These are phyloP conservation scores for Juncus inflexus DNA, from an alignment of 176 grass and related monocot genomes.

Conservation along the genomic window DNA sequence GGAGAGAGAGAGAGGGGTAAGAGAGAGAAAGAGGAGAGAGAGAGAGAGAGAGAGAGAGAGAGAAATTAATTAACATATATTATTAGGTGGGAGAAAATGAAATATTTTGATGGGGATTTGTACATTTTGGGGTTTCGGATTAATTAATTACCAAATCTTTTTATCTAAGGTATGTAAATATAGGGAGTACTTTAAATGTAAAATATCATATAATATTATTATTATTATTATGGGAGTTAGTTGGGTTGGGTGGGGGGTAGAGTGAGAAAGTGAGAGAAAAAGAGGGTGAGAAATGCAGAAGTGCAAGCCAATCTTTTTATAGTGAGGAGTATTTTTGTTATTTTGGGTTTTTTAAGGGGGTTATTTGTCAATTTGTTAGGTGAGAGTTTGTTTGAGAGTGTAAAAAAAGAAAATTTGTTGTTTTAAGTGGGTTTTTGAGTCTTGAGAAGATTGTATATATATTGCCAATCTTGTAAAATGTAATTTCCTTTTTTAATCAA, in stretches of 20 bases:
- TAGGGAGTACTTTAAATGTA: conserved; percentile 26
- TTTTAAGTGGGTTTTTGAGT: conserved; percentile 24
- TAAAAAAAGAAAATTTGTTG: not conserved
- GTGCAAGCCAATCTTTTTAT: conserved; percentile 30
- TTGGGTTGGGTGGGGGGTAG: not conserved
- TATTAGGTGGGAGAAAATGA: conserved; percentile 13
- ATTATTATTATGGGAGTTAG: conserved; percentile 18
- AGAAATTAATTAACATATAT: conserved; percentile 27
- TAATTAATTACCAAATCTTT: conserved; percentile 25
- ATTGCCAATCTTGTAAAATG: not conserved
- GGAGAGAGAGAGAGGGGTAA: too few relatives aligned
- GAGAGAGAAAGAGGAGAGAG: not conserved
- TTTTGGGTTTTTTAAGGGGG: conserved; percentile 17
- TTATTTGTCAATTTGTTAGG: conserved; percentile 26
- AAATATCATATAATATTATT: conserved; percentile 18
- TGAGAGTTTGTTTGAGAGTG: conserved; percentile 24
- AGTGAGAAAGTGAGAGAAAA: not conserved
- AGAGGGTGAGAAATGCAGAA: not conserved
- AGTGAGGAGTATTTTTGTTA: conserved; percentile 16
- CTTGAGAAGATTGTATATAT: conserved; percentile 21
- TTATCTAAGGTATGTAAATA: conserved; percentile 27
- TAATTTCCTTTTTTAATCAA: too few relatives aligned
- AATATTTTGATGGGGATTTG: conserved; percentile 27
- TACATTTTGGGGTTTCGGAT: conserved; percentile 9
- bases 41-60: conserved; percentile 13